phyloP scores from a whole-genome alignment of 805 yeast genomes.

The Ogataea salicorniae region DNA sequence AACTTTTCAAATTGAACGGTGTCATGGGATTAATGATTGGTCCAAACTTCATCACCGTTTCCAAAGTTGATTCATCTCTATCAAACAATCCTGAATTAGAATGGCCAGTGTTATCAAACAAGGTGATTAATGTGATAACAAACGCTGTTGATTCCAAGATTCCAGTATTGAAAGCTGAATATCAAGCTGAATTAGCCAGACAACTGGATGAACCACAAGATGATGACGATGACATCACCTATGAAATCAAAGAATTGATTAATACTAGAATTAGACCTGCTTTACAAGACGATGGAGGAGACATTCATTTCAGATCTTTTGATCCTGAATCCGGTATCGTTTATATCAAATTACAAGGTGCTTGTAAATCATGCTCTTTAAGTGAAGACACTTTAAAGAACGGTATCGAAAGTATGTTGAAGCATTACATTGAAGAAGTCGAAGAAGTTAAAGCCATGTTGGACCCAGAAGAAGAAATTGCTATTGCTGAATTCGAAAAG shows the following conservation, averaged over 20 bases:
- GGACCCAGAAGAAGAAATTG: constrained; percentile 46
- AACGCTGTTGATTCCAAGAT: constrained; percentile 23
- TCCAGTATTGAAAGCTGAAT: constrained; percentile 23
- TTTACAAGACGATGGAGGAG: constrained; percentile 73
- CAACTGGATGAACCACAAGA: constrained; percentile 35
- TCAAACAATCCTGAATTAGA: constrained; percentile 30
- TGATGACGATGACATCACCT: constrained; percentile 61
- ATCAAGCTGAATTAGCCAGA: constrained; percentile 16
- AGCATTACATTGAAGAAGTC: constrained; percentile 66
- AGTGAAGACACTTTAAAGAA: constrained; percentile 60
- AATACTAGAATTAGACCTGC: constrained; percentile 71
- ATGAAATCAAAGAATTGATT: constrained; percentile 64
- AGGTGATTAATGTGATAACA: constrained; percentile 21
- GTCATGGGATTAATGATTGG: constrained; percentile 73
- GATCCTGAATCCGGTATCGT: constrained; percentile 54
- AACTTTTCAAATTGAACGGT: constrained; percentile 54
- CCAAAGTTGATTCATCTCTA: constrained; percentile 38
- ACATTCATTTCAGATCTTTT: constrained; percentile 59
- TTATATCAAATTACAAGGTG: constrained; percentile 56
- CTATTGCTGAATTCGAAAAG: constrained; percentile 78
- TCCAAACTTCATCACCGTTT: constrained; percentile 66
- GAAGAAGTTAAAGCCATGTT: constrained; percentile 41
- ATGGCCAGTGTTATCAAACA: constrained; percentile 27
- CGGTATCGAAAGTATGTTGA: constrained; percentile 69
- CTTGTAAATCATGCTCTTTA: constrained; percentile 68